Conservation (phyloP, 2,329 filamentous ascomycete species). For the Fusarium staphyleae region DNA sequence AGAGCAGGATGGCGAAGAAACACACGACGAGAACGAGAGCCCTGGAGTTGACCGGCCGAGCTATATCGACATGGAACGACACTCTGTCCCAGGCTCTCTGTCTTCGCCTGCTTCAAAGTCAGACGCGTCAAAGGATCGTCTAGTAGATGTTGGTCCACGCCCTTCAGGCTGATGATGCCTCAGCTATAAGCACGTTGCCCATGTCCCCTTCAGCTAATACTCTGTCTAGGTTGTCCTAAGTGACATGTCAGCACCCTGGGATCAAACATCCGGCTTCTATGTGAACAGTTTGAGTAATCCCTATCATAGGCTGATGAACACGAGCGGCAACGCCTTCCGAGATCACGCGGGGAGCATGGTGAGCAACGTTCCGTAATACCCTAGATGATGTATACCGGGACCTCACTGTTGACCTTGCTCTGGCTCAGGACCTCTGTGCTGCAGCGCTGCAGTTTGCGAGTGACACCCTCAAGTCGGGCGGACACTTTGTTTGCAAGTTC, state of each 20-base stretch:
- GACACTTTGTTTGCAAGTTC: conserved; percentile 97
- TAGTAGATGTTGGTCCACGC: conserved; percentile 69
- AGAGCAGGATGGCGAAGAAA: conserved; percentile 3
- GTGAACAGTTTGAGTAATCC: conserved; percentile 94
- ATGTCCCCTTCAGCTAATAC: conserved; percentile 21
- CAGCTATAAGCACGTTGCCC: not conserved
- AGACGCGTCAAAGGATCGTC: conserved; percentile 49
- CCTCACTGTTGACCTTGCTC: not conserved
- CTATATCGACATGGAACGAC: conserved; percentile 72
- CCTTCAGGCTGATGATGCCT: not conserved
- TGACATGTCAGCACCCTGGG: conserved; percentile 99
- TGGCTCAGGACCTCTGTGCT: conserved; percentile 79
- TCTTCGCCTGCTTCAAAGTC: not conserved
- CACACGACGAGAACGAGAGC: conserved; percentile 33
- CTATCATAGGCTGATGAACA: conserved; percentile 99
- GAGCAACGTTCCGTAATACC: conserved; percentile 43
- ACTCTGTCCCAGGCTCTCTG: conserved; percentile 19
- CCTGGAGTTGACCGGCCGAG: conserved; percentile 55
- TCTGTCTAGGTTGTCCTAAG: conserved; percentile 77
- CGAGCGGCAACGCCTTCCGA: conserved; percentile 82
- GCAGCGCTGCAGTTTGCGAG: conserved; percentile 86
- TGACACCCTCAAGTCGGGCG: conserved; percentile 81
- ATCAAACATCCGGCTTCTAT: conserved; percentile 77
- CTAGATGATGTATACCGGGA: no score
- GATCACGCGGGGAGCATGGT: conserved; percentile 98